Evolutionary conservation across 192 early-diverging fungal genomes (phyloP), one percentile per base, ranked within the genome.

Genomic region (Gigaspora rosea): DNA sequence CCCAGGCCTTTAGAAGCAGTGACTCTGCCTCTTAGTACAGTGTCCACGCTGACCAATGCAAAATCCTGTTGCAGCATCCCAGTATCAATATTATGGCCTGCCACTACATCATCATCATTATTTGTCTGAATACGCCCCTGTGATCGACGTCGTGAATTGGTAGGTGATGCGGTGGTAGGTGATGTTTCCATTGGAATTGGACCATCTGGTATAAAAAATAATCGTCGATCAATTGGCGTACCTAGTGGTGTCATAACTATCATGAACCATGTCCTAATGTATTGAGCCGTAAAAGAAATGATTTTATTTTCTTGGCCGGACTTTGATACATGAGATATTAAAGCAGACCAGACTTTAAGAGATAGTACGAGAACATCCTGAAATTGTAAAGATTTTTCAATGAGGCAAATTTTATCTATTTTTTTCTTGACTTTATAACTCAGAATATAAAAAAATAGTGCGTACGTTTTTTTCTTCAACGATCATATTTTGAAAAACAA

Each of bases 41-140:
- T 88, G 16, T 93, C 92, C 20, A 83, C 82, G 1, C 90, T 82
- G 2, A 99, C 86, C 49, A 99, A 80, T 1, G 93, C 92, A 61
- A 97, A 80, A 79, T 99, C 97, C 79, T 98, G 96, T 62, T 88
- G 84, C 33, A 95, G 82, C 96, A 99, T 98, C 18, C 94, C 93
- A 51, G 88, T 82, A 77, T 99, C 97, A 46, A 98, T 87, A 78
- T 96, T 95, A 78, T 94, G 79, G 33, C 81, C 11, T 12, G 63
- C 50, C 35, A 54, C 65, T 56, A 15, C 59, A 33, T n/a, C 48
- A 65, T 56, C 41, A 56, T 22, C 48, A 46, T 64, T 59, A 20
- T 32, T 67, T 51, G n/a, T 27, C 18, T 76, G 22, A 15, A 13
- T 50, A 50, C 58, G 80, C 32, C 76, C 63, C 41, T 76, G 77